A percentile compares a stretch with the other conserved stretches of the same genome.
These are phyloP conservation scores for Pichia nakasei DNA, from an alignment of 805 yeast species.

Conservation along the genomic window DNA sequence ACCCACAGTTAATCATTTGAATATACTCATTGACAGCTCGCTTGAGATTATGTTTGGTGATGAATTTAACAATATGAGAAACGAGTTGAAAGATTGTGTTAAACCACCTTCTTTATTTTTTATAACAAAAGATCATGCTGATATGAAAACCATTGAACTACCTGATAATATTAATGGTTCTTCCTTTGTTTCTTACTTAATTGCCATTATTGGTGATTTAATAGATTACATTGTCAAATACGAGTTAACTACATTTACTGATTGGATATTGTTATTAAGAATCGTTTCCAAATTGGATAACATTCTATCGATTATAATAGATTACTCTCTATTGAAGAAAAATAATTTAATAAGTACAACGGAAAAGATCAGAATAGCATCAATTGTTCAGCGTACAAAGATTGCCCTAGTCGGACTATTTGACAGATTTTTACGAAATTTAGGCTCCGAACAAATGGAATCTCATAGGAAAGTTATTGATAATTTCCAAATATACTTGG, in stretches of 20 bases:
- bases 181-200: slow-evolving; percentile 55
- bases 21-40: slow-evolving; percentile 8
- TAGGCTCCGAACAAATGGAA: slow-evolving; percentile 2
- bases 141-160: background rate
- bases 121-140: background rate
- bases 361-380: slow-evolving; percentile 27
- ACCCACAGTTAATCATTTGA: slow-evolving; percentile 22
- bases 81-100: background rate
- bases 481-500: slow-evolving; percentile 21
- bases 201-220: slow-evolving; percentile 58
- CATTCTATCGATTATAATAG: slow-evolving; percentile 23
- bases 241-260: slow-evolving; percentile 14
- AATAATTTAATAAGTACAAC: slow-evolving; percentile 19
- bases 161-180: slow-evolving; percentile 5
- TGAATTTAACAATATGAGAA: background rate
- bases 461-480: slow-evolving; percentile 4
- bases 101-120: background rate
- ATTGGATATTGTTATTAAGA: slow-evolving; percentile 16
- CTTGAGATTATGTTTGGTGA: background rate
- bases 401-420: slow-evolving; percentile 21
- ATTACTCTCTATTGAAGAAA: slow-evolving; percentile 12
- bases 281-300: slow-evolving; percentile 25
- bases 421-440: slow-evolving; percentile 19
- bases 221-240: slow-evolving; percentile 48
- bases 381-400: slow-evolving; percentile 25